Conservation (phyloP, 179 eudicot species). For the Actinidia chinensis region DNA sequence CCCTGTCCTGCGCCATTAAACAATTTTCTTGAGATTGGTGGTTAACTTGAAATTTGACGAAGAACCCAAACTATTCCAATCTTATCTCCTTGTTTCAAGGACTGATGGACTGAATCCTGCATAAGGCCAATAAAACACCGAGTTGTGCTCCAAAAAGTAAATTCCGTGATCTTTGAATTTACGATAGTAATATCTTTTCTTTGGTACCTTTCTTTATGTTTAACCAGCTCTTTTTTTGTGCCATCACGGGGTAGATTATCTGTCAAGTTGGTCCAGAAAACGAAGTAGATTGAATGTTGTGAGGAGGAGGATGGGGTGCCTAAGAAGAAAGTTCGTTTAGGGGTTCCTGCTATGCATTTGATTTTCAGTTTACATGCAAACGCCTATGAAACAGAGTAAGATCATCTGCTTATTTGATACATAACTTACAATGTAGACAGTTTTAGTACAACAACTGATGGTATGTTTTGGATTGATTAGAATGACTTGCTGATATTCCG, state of each 20-base stretch:
- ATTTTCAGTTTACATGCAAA: slow-evolving; percentile 41
- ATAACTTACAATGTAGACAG: too few relatives aligned
- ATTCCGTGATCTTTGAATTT: not conserved
- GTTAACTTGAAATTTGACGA: slow-evolving; percentile 55
- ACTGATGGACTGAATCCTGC: slow-evolving; percentile 35
- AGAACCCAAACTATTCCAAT: slow-evolving; percentile 51
- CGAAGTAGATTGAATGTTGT: slow-evolving; percentile 36
- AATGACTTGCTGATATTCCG: too few relatives aligned
- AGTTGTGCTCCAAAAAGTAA: slow-evolving; percentile 55
- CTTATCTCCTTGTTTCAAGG: slow-evolving; percentile 47
- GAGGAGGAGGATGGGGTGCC: slow-evolving; percentile 37
- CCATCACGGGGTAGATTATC: too few relatives aligned
- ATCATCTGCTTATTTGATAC: too few relatives aligned
- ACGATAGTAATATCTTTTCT: too few relatives aligned
- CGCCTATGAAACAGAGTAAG: slow-evolving; percentile 54
- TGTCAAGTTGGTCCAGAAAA: slow-evolving; percentile 45
- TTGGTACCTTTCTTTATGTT: too few relatives aligned
- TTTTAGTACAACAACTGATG: too few relatives aligned
- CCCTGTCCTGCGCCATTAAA: slow-evolving; percentile 47
- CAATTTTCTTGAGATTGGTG: slow-evolving; percentile 48
- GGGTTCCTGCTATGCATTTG: slow-evolving; percentile 50
- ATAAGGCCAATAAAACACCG: slow-evolving; percentile 37
- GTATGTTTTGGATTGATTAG: too few relatives aligned
- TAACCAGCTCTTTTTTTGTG: too few relatives aligned
- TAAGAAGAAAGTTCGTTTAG: slow-evolving; percentile 42